phyloP scores from a whole-genome alignment of 1,139 yeast species.

The Scheffersomyces cryptocercus region DNA sequence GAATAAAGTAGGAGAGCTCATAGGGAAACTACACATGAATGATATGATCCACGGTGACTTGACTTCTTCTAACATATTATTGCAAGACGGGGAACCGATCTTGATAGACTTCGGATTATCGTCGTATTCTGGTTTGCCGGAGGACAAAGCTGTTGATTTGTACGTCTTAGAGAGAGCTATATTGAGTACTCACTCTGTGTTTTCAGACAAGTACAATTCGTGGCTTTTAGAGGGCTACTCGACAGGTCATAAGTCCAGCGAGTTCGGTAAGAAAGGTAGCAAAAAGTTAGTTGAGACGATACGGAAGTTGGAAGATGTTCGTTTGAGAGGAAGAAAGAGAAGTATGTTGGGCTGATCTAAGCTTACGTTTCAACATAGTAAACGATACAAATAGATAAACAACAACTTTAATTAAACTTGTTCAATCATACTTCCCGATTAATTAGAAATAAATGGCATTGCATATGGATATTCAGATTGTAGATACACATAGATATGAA shows the following conservation, averaged over 20 bases:
- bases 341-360: slow-evolving; percentile 75
- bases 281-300: slow-evolving; percentile 57
- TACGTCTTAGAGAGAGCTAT: slow-evolving; percentile 94
- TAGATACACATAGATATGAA: too few relatives aligned
- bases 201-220: slow-evolving; percentile 60
- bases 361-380: not conserved
- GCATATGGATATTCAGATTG: too few relatives aligned
- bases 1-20: slow-evolving; percentile 60
- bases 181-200: slow-evolving; percentile 82
- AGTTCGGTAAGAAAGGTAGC: slow-evolving; percentile 27
- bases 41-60: slow-evolving; percentile 94
- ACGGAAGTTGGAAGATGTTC: slow-evolving; percentile 74
- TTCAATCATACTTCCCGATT: too few relatives aligned
- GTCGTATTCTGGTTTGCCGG: slow-evolving; percentile 73
- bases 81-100: slow-evolving; percentile 51
- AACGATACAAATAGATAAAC: too few relatives aligned
- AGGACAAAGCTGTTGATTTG: slow-evolving; percentile 94
- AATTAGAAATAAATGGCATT: too few relatives aligned
- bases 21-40: slow-evolving; percentile 71
- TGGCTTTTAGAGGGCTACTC: slow-evolving; percentile 80
- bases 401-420: too few relatives aligned
- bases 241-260: slow-evolving; percentile 30
- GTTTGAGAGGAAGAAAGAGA: slow-evolving; percentile 91
- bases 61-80: slow-evolving; percentile 83
- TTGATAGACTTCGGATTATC: slow-evolving; percentile 92